phyloP scores from a whole-genome alignment of 345 rosid species.

The Bruguiera gymnorhiza region DNA sequence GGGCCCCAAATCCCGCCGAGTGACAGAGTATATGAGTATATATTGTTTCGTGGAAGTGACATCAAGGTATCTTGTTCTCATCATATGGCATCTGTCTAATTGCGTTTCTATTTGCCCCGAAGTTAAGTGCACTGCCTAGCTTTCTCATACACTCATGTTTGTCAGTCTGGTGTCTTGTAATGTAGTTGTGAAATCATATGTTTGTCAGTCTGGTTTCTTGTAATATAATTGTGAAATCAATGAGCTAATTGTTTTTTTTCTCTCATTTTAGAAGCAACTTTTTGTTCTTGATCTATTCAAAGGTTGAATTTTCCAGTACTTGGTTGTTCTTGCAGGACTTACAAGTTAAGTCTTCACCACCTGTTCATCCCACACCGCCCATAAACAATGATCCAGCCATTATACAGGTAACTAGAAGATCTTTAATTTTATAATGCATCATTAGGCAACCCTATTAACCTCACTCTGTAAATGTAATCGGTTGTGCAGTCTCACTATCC shows the following conservation, averaged over 20 bases:
- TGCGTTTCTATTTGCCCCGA: not conserved
- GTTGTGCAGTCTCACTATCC: constrained; percentile 86
- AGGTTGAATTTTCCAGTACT: not conserved
- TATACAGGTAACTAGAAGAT: constrained; percentile 59
- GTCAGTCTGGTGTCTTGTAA: not conserved
- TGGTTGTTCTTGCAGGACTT: constrained; percentile 56
- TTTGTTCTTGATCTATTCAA: not conserved
- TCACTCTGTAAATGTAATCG: constrained; percentile 7
- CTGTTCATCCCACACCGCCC: constrained; percentile 61
- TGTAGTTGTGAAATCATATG: not conserved
- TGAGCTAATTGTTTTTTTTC: not conserved
- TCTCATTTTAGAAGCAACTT: not conserved
- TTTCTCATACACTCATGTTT: not conserved
- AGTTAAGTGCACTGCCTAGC: too few species aligned
- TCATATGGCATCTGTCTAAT: not conserved
- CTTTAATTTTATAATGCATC: constrained; percentile 2
- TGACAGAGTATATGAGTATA: constrained; percentile 66
- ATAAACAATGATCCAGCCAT: constrained; percentile 90
- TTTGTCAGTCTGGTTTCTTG: not conserved
- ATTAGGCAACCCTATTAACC: not conserved
- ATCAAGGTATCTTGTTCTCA: constrained; percentile 45
- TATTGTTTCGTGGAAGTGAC: constrained; percentile 63
- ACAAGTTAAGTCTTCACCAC: constrained; percentile 91
- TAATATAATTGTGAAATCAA: not conserved
- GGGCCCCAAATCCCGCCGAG: constrained; percentile 57